Evolutionary conservation across 2,329 filamentous ascomycete species (phyloP), one percentile per base, ranked within the genome.

Genomic region (Trichoderma atrobrunneum): DNA sequence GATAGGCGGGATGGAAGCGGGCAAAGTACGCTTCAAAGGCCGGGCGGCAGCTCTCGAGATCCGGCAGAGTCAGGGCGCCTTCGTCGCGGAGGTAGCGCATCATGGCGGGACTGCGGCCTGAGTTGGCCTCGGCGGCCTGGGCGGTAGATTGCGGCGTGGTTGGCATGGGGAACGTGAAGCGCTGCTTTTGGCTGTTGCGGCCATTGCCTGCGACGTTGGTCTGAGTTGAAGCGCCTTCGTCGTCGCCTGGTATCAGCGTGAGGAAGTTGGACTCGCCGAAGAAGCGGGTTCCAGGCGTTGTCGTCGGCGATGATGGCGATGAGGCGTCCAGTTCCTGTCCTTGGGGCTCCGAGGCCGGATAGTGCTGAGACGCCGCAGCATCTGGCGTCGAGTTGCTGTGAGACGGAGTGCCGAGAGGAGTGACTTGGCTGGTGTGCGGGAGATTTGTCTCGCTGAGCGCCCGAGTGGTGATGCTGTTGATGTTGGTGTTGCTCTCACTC

Each of bases 1-100:
- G 86, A 62, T 88, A 89, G 69, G 85, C 86, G 0, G 87, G 86
- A 73, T 89, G 87, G 67, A 88, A 88, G 83, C 86, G 87, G 26
- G 81, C 79, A 70, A 89, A 89, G 78, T 88, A 89, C 0, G 86
- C 86, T 21, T 83, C 79, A 0, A 88, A 75, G 0, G 87, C 79
- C 1, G 80, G 80, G 5, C 84, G 78, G 56, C 84, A 83, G 21
- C 84, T 80, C 2, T 81, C 76, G 16, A 79, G 74, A 2, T 83
- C 80, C 0, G 87, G 86, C 28, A 87, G 83, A 0, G 82, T 81
- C 56, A 88, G 83, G 14, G 78, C 80, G 7, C 79, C 79, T 59
- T 85, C 82, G 39, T 85, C 83, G 14, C 82, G 83, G 3, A 87
- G 83, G 72, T 85, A 87, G 16, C 84, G 83, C 56, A 87, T 79